Evolutionary conservation across 2,329 filamentous ascomycete genomes (phyloP).

Genomic region (Aspergillus awamori): DNA sequence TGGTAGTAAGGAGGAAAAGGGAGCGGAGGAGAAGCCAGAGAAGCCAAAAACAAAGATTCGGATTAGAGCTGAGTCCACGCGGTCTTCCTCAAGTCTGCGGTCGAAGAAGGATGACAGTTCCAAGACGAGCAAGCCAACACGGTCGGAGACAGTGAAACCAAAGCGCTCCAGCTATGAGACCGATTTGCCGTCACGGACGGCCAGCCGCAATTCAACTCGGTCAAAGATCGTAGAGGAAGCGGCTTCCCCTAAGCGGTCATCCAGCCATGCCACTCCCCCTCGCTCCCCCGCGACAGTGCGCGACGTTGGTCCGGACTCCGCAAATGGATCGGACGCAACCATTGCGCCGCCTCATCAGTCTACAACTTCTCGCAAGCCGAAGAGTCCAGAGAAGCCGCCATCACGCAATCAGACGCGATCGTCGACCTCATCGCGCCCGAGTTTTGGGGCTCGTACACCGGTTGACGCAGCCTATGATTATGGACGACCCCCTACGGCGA

Average conservation of each 20-base stretch:
- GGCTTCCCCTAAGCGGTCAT: conserved; percentile 36
- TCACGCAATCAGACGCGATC: conserved; percentile 40
- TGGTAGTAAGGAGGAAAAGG: conserved; percentile 35
- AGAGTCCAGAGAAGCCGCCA: conserved; percentile 37
- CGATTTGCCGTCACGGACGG: conserved; percentile 38
- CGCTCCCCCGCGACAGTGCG: conserved; percentile 42
- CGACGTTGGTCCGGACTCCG: conserved; percentile 38
- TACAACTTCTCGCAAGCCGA: conserved; percentile 32
- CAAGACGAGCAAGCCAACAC: conserved; percentile 40
- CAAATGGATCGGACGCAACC: conserved; percentile 50
- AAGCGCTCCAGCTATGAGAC: conserved; percentile 38
- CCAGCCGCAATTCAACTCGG: conserved; percentile 40
- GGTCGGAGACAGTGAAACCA: conserved; percentile 44
- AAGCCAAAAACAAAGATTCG: conserved; percentile 41
- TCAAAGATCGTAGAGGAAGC: conserved; percentile 36
- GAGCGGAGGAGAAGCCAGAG: conserved; percentile 38
- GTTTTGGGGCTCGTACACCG: conserved; percentile 30
- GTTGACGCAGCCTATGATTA: conserved; percentile 42
- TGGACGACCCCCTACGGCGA: conserved; percentile 33
- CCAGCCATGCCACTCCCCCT: conserved; percentile 36
- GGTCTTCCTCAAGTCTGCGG: conserved; percentile 47
- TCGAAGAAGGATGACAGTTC: conserved; percentile 43
- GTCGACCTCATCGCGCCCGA: conserved; percentile 30
- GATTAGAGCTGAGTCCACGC: conserved; percentile 41
- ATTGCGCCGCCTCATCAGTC: conserved; percentile 49